Base-by-base conservation (phyloP, 2,329 filamentous ascomycete species). In the Lachnellula arida region DNA sequence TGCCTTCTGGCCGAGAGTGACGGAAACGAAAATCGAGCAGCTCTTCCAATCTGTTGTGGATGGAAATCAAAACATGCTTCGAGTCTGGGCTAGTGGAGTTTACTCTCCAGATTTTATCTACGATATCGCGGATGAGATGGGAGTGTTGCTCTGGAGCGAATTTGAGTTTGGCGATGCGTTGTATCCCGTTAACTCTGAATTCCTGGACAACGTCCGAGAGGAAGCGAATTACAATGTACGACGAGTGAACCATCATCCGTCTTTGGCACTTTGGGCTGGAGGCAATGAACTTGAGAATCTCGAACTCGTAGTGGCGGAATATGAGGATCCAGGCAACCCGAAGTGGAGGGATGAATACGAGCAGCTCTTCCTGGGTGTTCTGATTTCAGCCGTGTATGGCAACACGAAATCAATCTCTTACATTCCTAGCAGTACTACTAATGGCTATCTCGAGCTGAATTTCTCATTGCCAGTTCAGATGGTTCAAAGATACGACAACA, bases 1-100 rank as follows among this genome's bases (percentile, higher is more conserved):
- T 65, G 76, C 77, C 2, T 86, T 86, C 66, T 85, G 82, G 81
- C 77, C 82, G 1, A 73, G 81, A 44, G 81, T 86, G 5, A 84
- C 80, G 0, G 67, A 73, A 23, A 69, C 71, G 0, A 76, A 75
- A 44, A 81, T 86, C 61, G 67, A 70, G 5, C 72, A 76, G 39
- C 69, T 85, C 0, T 81, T 85, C 52, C 72, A 82, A 54, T 76
- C 79, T 0, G 78, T 79, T 2, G 73, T 81, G 1, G 75, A 75
- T 23, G 81, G 79, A 2, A 83, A 85, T 57, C 82, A 86, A 65
- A 85, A 85, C 63, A 84, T 86, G 81, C 74, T 86, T 3, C 75
- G 82, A 5, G 78, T 85, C 2, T 86, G 83, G 83, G 75, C 81
- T 12, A 81, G 77, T 19, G 81, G 82, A 2, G 77, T 79, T 1